These are phyloP conservation scores for Trichoderma parareesei DNA, from an alignment of 495 filamentous ascomycete species.

Conservation along the genomic window DNA sequence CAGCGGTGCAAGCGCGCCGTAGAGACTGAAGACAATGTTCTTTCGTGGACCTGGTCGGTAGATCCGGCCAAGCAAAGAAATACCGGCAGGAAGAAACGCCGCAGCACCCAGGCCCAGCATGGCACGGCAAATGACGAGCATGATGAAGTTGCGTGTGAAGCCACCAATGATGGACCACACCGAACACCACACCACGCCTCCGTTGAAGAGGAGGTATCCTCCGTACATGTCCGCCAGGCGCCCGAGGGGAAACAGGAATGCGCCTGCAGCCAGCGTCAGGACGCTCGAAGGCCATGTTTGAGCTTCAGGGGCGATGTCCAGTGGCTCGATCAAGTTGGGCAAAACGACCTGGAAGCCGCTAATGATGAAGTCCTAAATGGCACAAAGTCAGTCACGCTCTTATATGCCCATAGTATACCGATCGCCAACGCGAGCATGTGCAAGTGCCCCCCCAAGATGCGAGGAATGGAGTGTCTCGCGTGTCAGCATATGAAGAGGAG, in stretches of 20 bases:
- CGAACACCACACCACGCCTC: constrained; percentile 62
- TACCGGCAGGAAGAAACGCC: constrained; percentile 66
- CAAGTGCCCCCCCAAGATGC: background rate
- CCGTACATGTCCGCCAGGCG: constrained; percentile 72
- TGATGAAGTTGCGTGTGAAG: constrained; percentile 58
- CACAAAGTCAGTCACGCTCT: constrained; percentile 12
- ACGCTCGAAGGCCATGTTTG: constrained; percentile 75
- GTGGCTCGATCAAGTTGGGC: constrained; percentile 53
- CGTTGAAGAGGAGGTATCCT: constrained; percentile 61
- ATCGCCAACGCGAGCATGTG: background rate
- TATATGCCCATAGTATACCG: background rate
- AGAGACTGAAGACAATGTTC: constrained; percentile 75
- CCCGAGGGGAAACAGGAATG: constrained; percentile 70
- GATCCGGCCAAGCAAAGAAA: constrained; percentile 71
- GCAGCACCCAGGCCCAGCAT: constrained; percentile 73
- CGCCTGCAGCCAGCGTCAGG: constrained; percentile 64
- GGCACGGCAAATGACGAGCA: constrained; percentile 70
- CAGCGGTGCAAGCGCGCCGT: constrained; percentile 66
- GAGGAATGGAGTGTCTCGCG: constrained; percentile 11
- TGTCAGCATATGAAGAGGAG: constrained; percentile 2
- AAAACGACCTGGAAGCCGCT: constrained; percentile 80
- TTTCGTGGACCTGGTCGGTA: constrained; percentile 82
- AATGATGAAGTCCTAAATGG: constrained; percentile 63
- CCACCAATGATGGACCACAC: constrained; percentile 68
- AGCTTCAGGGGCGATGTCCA: constrained; percentile 55